Evolutionary conservation across 768 basidiomycete species (phyloP), one percentile per base, ranked within the genome.

Genomic region (Strobilomyces confusus): DNA sequence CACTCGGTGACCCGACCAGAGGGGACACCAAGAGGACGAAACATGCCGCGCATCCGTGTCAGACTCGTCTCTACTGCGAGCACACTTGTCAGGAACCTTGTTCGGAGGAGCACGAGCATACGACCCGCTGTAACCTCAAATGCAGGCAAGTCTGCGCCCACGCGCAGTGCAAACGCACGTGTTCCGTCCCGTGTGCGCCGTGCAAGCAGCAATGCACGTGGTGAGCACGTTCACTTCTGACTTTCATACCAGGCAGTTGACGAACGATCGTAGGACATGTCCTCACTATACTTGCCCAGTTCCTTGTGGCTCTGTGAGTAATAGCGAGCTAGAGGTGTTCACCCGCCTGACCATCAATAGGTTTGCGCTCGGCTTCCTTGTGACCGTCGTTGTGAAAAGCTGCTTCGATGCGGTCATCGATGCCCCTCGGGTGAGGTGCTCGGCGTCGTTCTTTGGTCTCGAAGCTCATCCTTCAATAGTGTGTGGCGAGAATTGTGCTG

Each of bases 301-400:
- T 8, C 78, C 84, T 0, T 88, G 87, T 60, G 84, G 86, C 14
- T 84, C 85, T 5, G 86, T 86, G 52, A 70, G 84, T 73, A 12
- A 26, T 2, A 29, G 2, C 22, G 19, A 47, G 22, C 3, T 11
- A n/a, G 9, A 30, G 7, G 15, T 32, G 9, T 5, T 15, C 6
- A 55, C 29, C 57, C 12, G 51, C 38, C 4, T 38, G 45, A 36
- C 29, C 26, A 25, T 47, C 5, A 19, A 5, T 44, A 87, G 86
- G 73, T 84, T 20, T 89, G 87, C 63, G 72, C 79, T 4, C 76
- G 85, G 4, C 63, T 86, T 1, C 87, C 87, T 2, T 87, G 86
- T 56, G 81, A 88, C 54, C 49, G 65, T 43, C 76, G 74, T 0
- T 89, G 87, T 52, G 57, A 67, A 14, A 72, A 72, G 13, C n/a